These are phyloP conservation scores for Eucalyptus albens DNA, from an alignment of 345 rosid genomes.

Conservation along the genomic window DNA sequence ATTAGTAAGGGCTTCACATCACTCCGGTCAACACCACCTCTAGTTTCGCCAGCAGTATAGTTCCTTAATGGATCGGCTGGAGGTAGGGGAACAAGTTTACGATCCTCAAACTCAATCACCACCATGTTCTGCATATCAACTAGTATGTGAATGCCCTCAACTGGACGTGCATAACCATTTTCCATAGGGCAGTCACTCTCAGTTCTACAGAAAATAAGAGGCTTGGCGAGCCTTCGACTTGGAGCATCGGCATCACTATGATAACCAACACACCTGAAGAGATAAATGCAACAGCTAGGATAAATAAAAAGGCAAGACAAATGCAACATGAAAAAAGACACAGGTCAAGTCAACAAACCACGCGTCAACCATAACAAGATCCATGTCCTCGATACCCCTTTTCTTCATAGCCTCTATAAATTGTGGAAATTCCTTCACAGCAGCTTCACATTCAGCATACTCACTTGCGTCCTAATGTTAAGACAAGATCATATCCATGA, in stretches of 20 bases:
- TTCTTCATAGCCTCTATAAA: slow-evolving; percentile 84
- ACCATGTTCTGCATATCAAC: slow-evolving; percentile 93
- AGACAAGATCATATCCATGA: not conserved
- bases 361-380: slow-evolving; percentile 85
- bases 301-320: not conserved
- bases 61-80: slow-evolving; percentile 87
- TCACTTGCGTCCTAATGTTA: slow-evolving; percentile 1
- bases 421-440: slow-evolving; percentile 68
- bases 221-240: slow-evolving; percentile 77
- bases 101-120: slow-evolving; percentile 81
- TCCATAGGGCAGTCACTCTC: slow-evolving; percentile 95
- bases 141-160: slow-evolving; percentile 75
- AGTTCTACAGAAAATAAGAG: slow-evolving; percentile 86
- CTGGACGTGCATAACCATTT: slow-evolving; percentile 95
- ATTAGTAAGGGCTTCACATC: slow-evolving; percentile 83
- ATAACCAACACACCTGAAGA: slow-evolving; percentile 74
- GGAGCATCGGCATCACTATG: slow-evolving; percentile 78
- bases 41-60: slow-evolving; percentile 76
- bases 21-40: slow-evolving; percentile 92
- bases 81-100: slow-evolving; percentile 79
- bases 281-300: not conserved
- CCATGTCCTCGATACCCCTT: slow-evolving; percentile 92
- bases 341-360: slow-evolving; percentile 19
- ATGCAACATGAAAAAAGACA: not conserved
- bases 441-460: slow-evolving; percentile 91